Evolutionary conservation across 208 protist species (phyloP).

Genomic region (Endotrypanum monterogeii): DNA sequence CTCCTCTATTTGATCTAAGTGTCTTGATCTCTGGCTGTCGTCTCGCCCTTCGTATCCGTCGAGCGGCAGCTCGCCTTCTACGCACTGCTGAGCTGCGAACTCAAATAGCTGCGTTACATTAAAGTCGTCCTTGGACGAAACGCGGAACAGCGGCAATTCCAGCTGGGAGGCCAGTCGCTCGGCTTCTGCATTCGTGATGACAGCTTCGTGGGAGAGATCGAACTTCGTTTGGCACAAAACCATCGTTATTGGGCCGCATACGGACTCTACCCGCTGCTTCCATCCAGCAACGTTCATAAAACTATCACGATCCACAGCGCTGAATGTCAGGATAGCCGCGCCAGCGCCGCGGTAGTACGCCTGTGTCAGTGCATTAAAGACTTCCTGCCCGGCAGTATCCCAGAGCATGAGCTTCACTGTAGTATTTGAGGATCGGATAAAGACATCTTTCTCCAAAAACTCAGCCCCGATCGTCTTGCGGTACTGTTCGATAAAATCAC

Average conservation of each 20-base stretch:
- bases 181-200: slow-evolving; percentile 83
- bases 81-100: slow-evolving; percentile 73
- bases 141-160: slow-evolving; percentile 88
- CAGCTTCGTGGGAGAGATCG: slow-evolving; percentile 87
- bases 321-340: slow-evolving; percentile 90
- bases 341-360: slow-evolving; percentile 92
- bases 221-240: slow-evolving; percentile 95
- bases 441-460: slow-evolving; percentile 93
- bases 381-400: slow-evolving; percentile 95
- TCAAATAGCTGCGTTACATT: slow-evolving; percentile 92
- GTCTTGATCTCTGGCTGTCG: background rate
- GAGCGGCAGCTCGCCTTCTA: slow-evolving; percentile 20
- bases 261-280: slow-evolving; percentile 88
- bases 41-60: slow-evolving; percentile 5
- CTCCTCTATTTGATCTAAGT: background rate
- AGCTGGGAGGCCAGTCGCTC: slow-evolving; percentile 83
- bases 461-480: slow-evolving; percentile 92
- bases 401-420: slow-evolving; percentile 93
- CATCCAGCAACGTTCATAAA: slow-evolving; percentile 83
- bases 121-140: slow-evolving; percentile 93
- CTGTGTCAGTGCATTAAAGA: slow-evolving; percentile 92
- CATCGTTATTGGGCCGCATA: slow-evolving; percentile 86
- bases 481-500: slow-evolving; percentile 92
- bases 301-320: slow-evolving; percentile 89
- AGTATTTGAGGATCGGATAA: slow-evolving; percentile 50